These are phyloP conservation scores for Pyrenophora graminea DNA, from an alignment of 2,329 filamentous ascomycete species.

Conservation along the genomic window DNA sequence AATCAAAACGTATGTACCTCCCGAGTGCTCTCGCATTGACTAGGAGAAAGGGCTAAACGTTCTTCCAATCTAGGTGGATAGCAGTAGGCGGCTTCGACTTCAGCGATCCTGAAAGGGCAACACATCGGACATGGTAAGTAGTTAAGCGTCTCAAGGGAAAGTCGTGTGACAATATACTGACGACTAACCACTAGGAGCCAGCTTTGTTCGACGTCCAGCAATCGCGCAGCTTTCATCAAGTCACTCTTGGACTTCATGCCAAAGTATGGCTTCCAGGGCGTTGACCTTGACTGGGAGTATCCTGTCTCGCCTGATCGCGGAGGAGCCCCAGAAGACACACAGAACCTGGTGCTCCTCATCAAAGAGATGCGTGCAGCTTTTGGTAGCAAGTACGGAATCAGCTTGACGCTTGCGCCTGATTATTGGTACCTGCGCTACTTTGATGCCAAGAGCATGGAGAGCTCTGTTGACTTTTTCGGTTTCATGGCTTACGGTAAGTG, in stretches of 20 bases:
- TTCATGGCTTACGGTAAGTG: conserved; percentile 7
- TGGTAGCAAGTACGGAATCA: conserved; percentile 29
- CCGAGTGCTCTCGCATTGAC: too few relatives aligned
- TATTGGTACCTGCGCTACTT: conserved; percentile 32
- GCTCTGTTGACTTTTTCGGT: conserved; percentile 34
- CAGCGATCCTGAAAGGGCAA: conserved; percentile 40
- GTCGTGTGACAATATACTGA: too few relatives aligned
- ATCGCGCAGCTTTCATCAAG: conserved; percentile 22
- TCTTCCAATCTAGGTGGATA: conserved; percentile 28
- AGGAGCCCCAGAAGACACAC: conserved; percentile 42
- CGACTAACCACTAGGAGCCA: too few relatives aligned
- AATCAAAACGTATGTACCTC: conserved; percentile 34
- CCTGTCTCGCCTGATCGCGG: conserved; percentile 34
- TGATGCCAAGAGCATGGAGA: conserved; percentile 44
- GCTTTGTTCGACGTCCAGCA: not conserved
- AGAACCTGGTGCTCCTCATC: conserved; percentile 24
- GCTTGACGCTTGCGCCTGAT: conserved; percentile 17
- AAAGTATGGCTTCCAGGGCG: conserved; percentile 50
- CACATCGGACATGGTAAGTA: conserved; percentile 38
- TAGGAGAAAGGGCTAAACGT: too few relatives aligned
- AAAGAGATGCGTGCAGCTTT: conserved; percentile 20
- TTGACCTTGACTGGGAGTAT: conserved; percentile 53
- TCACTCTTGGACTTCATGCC: conserved; percentile 47
- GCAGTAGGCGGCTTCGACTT: conserved; percentile 52
- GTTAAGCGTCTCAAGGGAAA: not conserved